Evolutionary conservation across 2,329 filamentous ascomycete genomes (phyloP).

Genomic region (Tolypocladium album): DNA sequence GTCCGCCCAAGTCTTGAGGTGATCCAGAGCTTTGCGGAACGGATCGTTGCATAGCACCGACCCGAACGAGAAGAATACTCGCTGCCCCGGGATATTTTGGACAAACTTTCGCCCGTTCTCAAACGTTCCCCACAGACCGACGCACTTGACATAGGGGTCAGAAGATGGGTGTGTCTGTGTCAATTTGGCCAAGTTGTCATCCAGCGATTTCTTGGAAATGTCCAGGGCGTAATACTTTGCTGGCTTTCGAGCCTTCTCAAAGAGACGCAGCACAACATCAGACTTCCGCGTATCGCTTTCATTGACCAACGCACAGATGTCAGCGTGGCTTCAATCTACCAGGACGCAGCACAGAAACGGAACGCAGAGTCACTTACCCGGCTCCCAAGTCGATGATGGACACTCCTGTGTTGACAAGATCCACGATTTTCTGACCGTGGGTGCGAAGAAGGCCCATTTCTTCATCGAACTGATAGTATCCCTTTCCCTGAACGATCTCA

Average conservation of each 20-base stretch:
- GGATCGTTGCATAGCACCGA: slow-evolving; percentile 31
- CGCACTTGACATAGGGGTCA: slow-evolving; percentile 19
- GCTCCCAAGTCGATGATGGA: slow-evolving; percentile 30
- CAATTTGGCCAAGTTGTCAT: slow-evolving; percentile 22
- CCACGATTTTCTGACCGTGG: slow-evolving; percentile 23
- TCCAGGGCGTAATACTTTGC: slow-evolving; percentile 28
- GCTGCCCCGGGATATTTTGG: slow-evolving; percentile 16
- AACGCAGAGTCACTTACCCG: slow-evolving; percentile 20
- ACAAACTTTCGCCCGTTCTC: slow-evolving; percentile 21
- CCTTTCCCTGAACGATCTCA: slow-evolving; percentile 25
- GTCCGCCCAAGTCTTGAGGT: slow-evolving; percentile 25
- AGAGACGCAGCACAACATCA: slow-evolving; percentile 22
- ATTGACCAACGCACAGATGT: not conserved
- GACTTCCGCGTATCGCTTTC: slow-evolving; percentile 29
- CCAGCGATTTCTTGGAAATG: slow-evolving; percentile 25
- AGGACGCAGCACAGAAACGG: not conserved
- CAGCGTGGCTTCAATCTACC: not conserved
- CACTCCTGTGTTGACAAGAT: slow-evolving; percentile 15
- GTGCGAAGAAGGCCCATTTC: slow-evolving; percentile 24
- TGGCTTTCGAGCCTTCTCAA: slow-evolving; percentile 17
- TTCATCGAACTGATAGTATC: slow-evolving; percentile 31
- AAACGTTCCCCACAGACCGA: slow-evolving; percentile 30
- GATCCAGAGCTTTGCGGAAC: slow-evolving; percentile 21
- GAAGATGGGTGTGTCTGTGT: slow-evolving; percentile 14
- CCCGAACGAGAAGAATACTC: slow-evolving; percentile 28